Base-by-base conservation (phyloP, 805 yeast species). In the Kuraishia hungarica region DNA sequence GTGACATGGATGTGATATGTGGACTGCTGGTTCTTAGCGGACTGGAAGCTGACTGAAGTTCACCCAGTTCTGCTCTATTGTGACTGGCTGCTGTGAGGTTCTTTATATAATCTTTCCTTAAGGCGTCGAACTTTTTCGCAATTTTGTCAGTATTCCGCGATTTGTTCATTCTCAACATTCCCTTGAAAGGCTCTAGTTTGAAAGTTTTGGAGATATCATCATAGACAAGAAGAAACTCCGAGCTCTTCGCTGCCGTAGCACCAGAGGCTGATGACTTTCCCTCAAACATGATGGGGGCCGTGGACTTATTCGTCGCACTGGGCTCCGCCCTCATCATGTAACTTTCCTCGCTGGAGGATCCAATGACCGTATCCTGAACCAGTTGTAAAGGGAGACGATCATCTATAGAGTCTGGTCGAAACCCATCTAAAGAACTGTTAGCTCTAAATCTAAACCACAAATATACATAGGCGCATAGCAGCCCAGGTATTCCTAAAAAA, bases 371-470 rank as follows among this genome's bases (percentile, higher is more conserved):
- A 21, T 59, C 63, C 28, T 56, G 57, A 1, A 63, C 60, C 60
- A 68, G 55, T 26, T 60, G 54, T 5, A 66, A 62, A 13, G 65
- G 62, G 26, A 51, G 58, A 0, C 56, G 50, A 15, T 60, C 55
- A 55, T 69, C 72, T 2, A 70, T 57, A 24, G 66, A 68, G 49
- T 70, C 71, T 1, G 72, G 73, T 20, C 61, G 61, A 50, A 69
- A 70, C 5, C 69, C 69, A 51, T 60, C 70, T 68, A 26, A 43
- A 22, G 21, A 26, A 26, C 22, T 13, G 39, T 46, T 46, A 47
- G 52, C 20, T 2, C 46, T 19, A 3, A 29, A 21, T 24, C 39
- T 39, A 19, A 35, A 28, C 19, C 43, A 35, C 43, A 35, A 35
- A 35, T 15, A 35, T 35, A 5, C 47, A 17, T 17, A 19, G 20